phyloP scores from a whole-genome alignment of 352 stramenopile species.

The Phytopythium oedochilum region DNA sequence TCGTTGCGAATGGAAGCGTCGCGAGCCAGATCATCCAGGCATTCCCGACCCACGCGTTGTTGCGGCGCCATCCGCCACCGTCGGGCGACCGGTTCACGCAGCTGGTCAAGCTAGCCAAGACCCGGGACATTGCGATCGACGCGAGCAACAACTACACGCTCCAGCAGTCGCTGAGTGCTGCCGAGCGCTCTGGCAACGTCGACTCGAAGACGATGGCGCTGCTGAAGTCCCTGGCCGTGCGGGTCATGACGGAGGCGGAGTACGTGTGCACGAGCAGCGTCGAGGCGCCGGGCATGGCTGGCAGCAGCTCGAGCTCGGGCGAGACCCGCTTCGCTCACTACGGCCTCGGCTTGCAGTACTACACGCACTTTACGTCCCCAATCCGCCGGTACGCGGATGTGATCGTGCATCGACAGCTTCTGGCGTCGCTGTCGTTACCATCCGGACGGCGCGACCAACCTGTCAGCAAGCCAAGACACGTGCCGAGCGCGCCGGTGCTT shows the following conservation, averaged over 20 bases:
- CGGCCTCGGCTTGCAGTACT: conserved; percentile 83
- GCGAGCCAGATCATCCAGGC: conserved; percentile 74
- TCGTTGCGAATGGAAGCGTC: conserved; percentile 89
- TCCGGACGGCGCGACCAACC: not conserved
- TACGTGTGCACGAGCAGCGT: conserved; percentile 82
- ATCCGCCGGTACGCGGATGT: conserved; percentile 91
- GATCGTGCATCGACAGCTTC: conserved; percentile 88
- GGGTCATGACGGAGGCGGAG: conserved; percentile 93
- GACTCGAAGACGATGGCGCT: conserved; percentile 83
- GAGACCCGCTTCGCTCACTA: conserved; percentile 80
- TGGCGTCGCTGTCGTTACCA: conserved; percentile 38
- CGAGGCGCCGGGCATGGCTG: conserved; percentile 29
- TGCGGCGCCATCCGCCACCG: conserved; percentile 83
- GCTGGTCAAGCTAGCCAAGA: conserved; percentile 66
- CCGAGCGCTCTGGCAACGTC: conserved; percentile 52
- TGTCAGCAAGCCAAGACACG: not conserved
- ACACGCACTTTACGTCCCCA: conserved; percentile 91
- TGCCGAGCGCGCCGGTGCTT: conserved; percentile 13
- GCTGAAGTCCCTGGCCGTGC: conserved; percentile 90
- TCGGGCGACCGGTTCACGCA: conserved; percentile 71
- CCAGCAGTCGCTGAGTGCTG: conserved; percentile 62
- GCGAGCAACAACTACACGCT: conserved; percentile 79
- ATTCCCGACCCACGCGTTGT: conserved; percentile 81
- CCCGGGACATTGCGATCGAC: conserved; percentile 69
- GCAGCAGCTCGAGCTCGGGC: conserved; percentile 31